Conservation (phyloP, 768 basidiomycete genomes). For the Tulasnella sp. region DNA sequence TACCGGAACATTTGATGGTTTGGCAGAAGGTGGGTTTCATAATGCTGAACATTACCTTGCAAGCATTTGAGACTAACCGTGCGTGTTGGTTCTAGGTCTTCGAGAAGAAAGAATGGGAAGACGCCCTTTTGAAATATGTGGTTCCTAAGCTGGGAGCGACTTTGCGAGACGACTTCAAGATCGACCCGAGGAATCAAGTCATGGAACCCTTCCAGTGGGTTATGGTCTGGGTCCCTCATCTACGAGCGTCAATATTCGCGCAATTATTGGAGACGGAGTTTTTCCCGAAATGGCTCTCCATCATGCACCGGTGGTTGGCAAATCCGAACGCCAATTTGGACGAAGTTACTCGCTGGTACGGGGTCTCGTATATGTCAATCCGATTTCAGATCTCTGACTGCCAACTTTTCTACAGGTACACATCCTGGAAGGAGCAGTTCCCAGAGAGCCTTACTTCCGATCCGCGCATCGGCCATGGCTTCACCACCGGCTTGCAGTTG, state of each 20-base stretch:
- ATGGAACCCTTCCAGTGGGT: constrained; percentile 77
- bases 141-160: constrained; percentile 84
- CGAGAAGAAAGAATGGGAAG: constrained; percentile 79
- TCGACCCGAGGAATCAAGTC: constrained; percentile 89
- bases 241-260: constrained; percentile 72
- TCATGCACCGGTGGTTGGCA: constrained; percentile 88
- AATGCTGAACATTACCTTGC: background rate
- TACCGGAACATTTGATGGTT: constrained; percentile 67
- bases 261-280: constrained; percentile 88
- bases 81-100: constrained; percentile 54
- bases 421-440: constrained; percentile 80
- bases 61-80: background rate
- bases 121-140: constrained; percentile 82
- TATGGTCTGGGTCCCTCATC: constrained; percentile 68
- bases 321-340: constrained; percentile 83
- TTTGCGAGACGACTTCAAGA: constrained; percentile 77
- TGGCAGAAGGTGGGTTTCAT: constrained; percentile 73
- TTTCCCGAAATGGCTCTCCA: constrained; percentile 95
- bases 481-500: constrained; percentile 81
- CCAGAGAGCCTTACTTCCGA: constrained; percentile 64
- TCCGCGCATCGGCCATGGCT: constrained; percentile 68
- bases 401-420: constrained; percentile 37
- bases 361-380: background rate
- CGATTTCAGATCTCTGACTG: no score
- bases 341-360: constrained; percentile 92